phyloP scores from a whole-genome alignment of 106 monocot species.

The Phalaenopsis aphrodite region DNA sequence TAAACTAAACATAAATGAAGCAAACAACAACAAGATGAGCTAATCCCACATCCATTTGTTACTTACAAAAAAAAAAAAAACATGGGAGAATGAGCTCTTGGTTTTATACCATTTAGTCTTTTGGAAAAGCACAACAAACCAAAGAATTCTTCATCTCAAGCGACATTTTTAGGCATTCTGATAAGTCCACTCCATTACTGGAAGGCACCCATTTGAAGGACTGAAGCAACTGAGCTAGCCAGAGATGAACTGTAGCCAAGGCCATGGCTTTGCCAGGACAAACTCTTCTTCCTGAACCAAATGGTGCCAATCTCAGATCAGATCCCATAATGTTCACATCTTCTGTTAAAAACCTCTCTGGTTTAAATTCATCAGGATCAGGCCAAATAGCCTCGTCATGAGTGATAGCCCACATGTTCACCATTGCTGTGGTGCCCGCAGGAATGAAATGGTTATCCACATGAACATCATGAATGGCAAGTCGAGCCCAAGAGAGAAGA shows the following conservation, averaged over 20 bases:
- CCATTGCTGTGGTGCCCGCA: slow-evolving; percentile 26
- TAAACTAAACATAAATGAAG: too few species aligned
- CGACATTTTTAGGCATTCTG: slow-evolving; percentile 16
- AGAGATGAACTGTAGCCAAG: slow-evolving; percentile 19
- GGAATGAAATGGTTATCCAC: slow-evolving; percentile 11
- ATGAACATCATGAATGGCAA: slow-evolving; percentile 15
- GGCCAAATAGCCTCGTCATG: slow-evolving; percentile 9
- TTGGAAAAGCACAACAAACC: slow-evolving; percentile 14
- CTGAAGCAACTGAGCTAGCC: slow-evolving; percentile 22
- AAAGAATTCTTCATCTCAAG: slow-evolving; percentile 19
- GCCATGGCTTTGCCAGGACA: slow-evolving; percentile 24
- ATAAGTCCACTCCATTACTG: slow-evolving; percentile 8
- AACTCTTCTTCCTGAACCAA: slow-evolving; percentile 20
- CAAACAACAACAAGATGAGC: neutral
- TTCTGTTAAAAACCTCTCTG: slow-evolving; percentile 16
- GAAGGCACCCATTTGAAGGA: slow-evolving; percentile 12
- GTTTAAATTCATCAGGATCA: slow-evolving; percentile 10
- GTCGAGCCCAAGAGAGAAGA: slow-evolving; percentile 27
- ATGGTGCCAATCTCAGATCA: slow-evolving; percentile 20
- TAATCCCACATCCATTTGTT: neutral
- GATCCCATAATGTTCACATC: slow-evolving; percentile 15
- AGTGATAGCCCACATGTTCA: slow-evolving; percentile 27
- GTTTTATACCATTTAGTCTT: slow-evolving; percentile 3
- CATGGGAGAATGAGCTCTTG: neutral
- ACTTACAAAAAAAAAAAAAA: slow-evolving; percentile 16